phyloP scores from a whole-genome alignment of 2,329 filamentous ascomycete species.

The Fusarium mangiferae region DNA sequence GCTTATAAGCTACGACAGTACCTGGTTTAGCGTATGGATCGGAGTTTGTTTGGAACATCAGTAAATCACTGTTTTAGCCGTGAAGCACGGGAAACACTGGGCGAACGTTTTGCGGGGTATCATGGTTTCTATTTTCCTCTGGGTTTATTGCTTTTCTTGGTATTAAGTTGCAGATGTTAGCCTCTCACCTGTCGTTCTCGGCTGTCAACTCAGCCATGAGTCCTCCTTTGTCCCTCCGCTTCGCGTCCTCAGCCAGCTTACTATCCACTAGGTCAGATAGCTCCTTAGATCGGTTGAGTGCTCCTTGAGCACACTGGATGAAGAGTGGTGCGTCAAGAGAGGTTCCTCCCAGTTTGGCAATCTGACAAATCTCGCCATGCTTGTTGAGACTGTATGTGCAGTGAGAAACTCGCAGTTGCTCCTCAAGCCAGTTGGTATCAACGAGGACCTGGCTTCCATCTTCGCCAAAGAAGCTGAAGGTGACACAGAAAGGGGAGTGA shows the following conservation, averaged over 20 bases:
- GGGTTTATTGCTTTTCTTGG: conserved; percentile 27
- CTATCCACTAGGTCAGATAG: conserved; percentile 78
- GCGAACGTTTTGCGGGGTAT: conserved; percentile 42
- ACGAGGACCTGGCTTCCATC: conserved; percentile 74
- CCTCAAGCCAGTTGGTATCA: conserved; percentile 79
- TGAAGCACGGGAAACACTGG: conserved; percentile 23
- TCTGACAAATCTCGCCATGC: conserved; percentile 89
- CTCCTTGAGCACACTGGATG: conserved; percentile 79
- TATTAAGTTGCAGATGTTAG: conserved; percentile 19
- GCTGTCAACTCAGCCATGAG: conserved; percentile 80
- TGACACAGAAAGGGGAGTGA: conserved; percentile 91
- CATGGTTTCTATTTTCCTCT: conserved; percentile 42
- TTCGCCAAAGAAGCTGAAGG: conserved; percentile 84
- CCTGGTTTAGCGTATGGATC: conserved; percentile 32
- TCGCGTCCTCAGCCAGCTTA: conserved; percentile 80
- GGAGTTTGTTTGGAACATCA: conserved; percentile 29
- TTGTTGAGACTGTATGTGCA: conserved; percentile 88
- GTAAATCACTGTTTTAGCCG: conserved; percentile 22
- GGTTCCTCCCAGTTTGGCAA: conserved; percentile 88
- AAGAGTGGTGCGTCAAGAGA: conserved; percentile 83
- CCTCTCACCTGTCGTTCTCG: conserved; percentile 77
- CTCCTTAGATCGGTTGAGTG: conserved; percentile 82
- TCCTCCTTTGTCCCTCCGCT: conserved; percentile 80
- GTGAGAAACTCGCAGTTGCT: conserved; percentile 78
- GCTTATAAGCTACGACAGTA: conserved; percentile 32